These are phyloP conservation scores for Rhodotorula taiwanensis DNA, from an alignment of 768 basidiomycete genomes.

Conservation along the genomic window DNA sequence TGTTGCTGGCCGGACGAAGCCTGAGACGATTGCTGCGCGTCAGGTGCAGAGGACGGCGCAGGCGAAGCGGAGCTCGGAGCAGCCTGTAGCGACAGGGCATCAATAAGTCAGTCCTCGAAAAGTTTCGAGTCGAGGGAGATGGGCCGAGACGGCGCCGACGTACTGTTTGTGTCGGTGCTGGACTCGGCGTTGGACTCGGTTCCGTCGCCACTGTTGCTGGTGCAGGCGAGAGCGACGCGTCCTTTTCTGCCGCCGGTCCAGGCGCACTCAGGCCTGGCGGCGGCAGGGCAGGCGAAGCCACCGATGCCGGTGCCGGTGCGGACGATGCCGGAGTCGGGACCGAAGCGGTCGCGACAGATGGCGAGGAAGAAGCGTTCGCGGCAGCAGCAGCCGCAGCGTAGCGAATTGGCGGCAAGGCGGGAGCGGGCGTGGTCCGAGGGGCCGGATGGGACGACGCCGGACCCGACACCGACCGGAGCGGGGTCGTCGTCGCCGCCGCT, in stretches of 20 bases:
- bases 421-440: constrained; percentile 34
- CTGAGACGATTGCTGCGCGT: constrained; percentile 5
- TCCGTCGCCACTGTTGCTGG: too few species aligned
- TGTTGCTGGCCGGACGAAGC: not conserved
- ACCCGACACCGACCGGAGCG: constrained; percentile 20
- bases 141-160: too few species aligned
- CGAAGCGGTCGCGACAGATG: not conserved
- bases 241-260: too few species aligned
- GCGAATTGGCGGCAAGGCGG: constrained; percentile 64
- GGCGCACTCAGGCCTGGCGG: not conserved
- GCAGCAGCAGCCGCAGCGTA: constrained; percentile 88
- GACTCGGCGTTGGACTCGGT: too few species aligned
- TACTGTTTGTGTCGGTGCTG: too few species aligned
- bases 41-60: constrained; percentile 1
- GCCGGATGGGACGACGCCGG: constrained; percentile 8
- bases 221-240: too few species aligned
- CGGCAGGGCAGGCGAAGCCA: not conserved
- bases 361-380: constrained; percentile 44
- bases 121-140: too few species aligned
- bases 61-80: constrained; percentile 30
- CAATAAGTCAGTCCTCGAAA: too few species aligned
- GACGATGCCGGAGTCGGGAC: not conserved
- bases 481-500: constrained; percentile 15
- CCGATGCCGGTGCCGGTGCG: not conserved
- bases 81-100: not conserved